Conservation (phyloP, 495 filamentous ascomycete species). For the Trichoderma erinaceum region DNA sequence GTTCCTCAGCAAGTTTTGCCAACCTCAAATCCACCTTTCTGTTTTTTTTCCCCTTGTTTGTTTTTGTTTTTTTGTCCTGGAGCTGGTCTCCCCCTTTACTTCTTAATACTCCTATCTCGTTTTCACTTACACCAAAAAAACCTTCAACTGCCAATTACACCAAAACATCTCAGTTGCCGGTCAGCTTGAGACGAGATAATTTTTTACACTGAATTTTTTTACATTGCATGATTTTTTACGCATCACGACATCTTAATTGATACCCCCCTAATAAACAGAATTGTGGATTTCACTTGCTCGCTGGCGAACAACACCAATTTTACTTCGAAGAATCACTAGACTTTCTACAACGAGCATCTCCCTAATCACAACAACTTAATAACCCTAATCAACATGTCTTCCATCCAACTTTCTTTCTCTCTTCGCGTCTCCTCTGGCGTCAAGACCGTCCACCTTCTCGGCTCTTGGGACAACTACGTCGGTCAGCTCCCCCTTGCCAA, state of each 20-base stretch:
- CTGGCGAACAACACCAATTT: conserved; percentile 26
- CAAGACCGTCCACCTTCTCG: conserved; percentile 96
- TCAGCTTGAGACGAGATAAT: conserved; percentile 36
- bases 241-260: conserved; percentile 6
- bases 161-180: conserved; percentile 38
- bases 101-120: conserved; percentile 23
- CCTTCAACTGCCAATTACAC: conserved; percentile 29
- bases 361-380: conserved; percentile 12
- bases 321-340: conserved; percentile 26
- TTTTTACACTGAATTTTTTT: conserved; percentile 18
- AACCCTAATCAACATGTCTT: conserved; percentile 59
- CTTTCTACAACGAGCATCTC: conserved; percentile 19
- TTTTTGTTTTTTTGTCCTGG: conserved; percentile 41
- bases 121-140: conserved; percentile 22
- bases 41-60: conserved; percentile 44
- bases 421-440: conserved; percentile 93
- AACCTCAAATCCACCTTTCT: conserved; percentile 50
- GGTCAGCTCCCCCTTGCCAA: conserved; percentile 88
- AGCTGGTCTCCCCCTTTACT: conserved; percentile 48
- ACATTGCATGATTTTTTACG: conserved; percentile 26
- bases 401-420: conserved; percentile 80
- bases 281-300: conserved; percentile 57
- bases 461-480: conserved; percentile 96
- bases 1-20: conserved; percentile 68
- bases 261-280: conserved; percentile 37